These are phyloP conservation scores for Sporothrix brunneoviolacea DNA, from an alignment of 2,329 filamentous ascomycete species.

Conservation along the genomic window DNA sequence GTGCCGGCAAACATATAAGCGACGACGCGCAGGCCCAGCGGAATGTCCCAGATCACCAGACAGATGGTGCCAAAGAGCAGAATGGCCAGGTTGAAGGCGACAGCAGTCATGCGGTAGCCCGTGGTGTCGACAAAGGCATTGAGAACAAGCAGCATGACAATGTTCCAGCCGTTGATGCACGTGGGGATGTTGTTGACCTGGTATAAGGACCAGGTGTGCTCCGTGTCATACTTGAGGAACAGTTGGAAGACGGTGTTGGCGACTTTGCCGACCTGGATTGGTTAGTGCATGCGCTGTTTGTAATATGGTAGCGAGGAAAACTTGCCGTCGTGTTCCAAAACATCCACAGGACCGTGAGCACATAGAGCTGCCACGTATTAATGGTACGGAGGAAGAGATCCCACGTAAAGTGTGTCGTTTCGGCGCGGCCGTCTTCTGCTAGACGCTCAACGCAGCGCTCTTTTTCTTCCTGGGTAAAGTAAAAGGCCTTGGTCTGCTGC, in stretches of 20 bases:
- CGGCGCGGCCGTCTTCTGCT: constrained; percentile 22
- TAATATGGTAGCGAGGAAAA: too few relatives aligned
- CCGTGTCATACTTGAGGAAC: constrained; percentile 23
- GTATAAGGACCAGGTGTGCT: constrained; percentile 24
- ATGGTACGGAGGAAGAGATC: constrained; percentile 20
- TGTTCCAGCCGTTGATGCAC: constrained; percentile 26
- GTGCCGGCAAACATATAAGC: constrained; percentile 30
- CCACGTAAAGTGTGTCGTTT: constrained; percentile 21
- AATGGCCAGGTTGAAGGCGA: constrained; percentile 17
- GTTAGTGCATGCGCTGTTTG: too few relatives aligned
- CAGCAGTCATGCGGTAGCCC: constrained; percentile 26
- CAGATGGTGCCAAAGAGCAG: constrained; percentile 27
- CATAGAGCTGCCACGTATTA: constrained; percentile 23
- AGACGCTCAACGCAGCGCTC: constrained; percentile 34
- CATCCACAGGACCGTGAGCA: constrained; percentile 24
- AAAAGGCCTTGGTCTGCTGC: constrained; percentile 28
- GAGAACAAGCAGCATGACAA: constrained; percentile 22
- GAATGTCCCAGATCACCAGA: constrained; percentile 27
- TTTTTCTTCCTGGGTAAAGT: constrained; percentile 28
- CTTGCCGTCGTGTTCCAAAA: too few relatives aligned
- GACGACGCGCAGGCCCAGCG: constrained; percentile 27
- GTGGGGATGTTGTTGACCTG: constrained; percentile 26
- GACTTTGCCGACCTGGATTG: constrained; percentile 11
- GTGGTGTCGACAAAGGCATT: constrained; percentile 27
- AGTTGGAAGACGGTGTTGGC: constrained; percentile 23